phyloP scores from a whole-genome alignment of 163 green algal genomes.

The Chloromonas sp. region DNA sequence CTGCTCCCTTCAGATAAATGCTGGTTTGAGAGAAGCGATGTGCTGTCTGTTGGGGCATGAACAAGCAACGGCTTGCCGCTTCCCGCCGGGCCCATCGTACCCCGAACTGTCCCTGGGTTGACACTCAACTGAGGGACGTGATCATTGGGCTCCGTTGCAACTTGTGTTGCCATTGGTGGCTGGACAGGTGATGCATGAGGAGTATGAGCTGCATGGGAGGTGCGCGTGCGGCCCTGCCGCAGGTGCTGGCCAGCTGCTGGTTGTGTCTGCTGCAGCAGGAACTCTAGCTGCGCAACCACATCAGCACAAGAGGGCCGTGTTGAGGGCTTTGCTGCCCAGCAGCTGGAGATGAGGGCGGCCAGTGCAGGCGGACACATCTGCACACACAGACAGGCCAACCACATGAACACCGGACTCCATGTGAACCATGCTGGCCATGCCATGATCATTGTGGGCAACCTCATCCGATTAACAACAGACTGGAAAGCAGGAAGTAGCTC shows the following conservation, averaged over 20 bases:
- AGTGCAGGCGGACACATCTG: constrained; percentile 5
- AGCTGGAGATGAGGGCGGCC: constrained; percentile 3
- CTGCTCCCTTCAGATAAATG: too few relatives aligned
- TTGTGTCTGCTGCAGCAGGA: not conserved
- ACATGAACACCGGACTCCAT: not conserved
- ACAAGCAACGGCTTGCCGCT: too few relatives aligned
- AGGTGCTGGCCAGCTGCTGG: not conserved
- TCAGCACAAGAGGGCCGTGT: not conserved
- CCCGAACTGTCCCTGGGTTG: too few relatives aligned
- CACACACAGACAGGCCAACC: not conserved
- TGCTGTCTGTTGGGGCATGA: too few relatives aligned
- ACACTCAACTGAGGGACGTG: too few relatives aligned
- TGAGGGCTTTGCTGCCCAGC: constrained; percentile 8
- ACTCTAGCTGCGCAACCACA: constrained; percentile 9
- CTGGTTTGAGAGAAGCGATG: too few relatives aligned
- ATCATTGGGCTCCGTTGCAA: too few relatives aligned
- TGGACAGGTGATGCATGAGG: not conserved
- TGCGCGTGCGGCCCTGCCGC: not conserved
- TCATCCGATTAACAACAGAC: not conserved
- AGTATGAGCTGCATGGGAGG: not conserved
- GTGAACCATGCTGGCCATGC: too few relatives aligned
- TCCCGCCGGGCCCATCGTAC: too few relatives aligned
- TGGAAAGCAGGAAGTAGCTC: not conserved
- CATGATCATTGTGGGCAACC: not conserved
- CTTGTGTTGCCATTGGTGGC: too few relatives aligned